Conservation (phyloP, 2,329 filamentous ascomycete genomes). For the Didymella pinodella region DNA sequence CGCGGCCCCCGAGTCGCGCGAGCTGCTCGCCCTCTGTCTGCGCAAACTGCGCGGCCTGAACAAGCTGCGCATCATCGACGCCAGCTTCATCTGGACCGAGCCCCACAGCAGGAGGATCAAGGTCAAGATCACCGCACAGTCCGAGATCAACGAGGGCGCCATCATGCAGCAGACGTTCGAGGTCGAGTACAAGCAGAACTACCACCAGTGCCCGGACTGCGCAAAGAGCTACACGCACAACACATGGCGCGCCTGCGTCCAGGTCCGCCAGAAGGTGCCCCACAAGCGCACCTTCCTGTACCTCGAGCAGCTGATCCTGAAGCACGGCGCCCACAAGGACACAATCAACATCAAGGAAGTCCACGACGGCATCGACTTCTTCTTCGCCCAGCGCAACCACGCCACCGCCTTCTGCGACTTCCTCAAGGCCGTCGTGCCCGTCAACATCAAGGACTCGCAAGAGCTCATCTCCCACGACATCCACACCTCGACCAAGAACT, state of each 20-base stretch:
- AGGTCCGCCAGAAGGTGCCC: conserved; percentile 94
- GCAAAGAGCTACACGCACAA: conserved; percentile 96
- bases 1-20: conserved; percentile 85
- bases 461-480: conserved; percentile 93
- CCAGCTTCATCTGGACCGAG: conserved; percentile 97
- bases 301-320: conserved; percentile 94
- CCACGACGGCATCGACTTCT: conserved; percentile 96
- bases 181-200: conserved; percentile 88
- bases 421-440: conserved; percentile 79
- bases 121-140: conserved; percentile 93
- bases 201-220: conserved; percentile 88
- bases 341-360: conserved; percentile 98
- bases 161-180: conserved; percentile 94
- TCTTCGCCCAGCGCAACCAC: conserved; percentile 86
- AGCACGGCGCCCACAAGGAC: conserved; percentile 81
- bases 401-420: conserved; percentile 94
- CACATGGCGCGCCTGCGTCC: conserved; percentile 91
- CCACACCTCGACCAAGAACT: conserved; percentile 88
- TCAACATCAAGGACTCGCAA: conserved; percentile 82
- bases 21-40: conserved; percentile 89
- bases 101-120: conserved; percentile 92
- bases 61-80: conserved; percentile 94
- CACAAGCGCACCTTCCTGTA: conserved; percentile 89
- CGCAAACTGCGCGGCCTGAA: conserved; percentile 84
- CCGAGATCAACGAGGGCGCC: conserved; percentile 69